A percentile compares a stretch with the other conserved stretches of the same genome.
phyloP scores from a whole-genome alignment of 495 filamentous ascomycete species.

The Aspergillus affinis region DNA sequence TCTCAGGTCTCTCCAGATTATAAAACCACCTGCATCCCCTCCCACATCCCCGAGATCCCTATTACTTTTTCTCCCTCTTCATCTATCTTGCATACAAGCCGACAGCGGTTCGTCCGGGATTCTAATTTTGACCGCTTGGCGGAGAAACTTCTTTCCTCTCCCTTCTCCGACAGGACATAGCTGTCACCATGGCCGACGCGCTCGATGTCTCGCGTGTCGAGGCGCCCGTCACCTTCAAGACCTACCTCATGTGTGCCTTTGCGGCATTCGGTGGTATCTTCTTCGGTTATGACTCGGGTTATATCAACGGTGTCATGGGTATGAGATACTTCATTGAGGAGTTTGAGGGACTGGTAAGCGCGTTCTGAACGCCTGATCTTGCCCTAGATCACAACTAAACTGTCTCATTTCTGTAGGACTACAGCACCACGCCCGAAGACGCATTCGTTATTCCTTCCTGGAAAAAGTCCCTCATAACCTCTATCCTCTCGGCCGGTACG shows the following conservation, averaged over 20 bases:
- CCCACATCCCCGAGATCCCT: neutral
- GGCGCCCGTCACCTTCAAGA: constrained; percentile 62
- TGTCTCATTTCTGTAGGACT: constrained; percentile 18
- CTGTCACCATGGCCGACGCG: constrained; percentile 22
- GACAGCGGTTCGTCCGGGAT: constrained; percentile 3
- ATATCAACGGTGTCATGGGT: constrained; percentile 53
- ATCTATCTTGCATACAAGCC: constrained; percentile 5
- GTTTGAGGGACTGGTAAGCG: constrained; percentile 38
- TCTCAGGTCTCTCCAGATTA: constrained; percentile 6
- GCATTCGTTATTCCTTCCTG: constrained; percentile 47
- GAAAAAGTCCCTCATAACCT: constrained; percentile 64
- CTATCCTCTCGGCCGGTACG: constrained; percentile 72
- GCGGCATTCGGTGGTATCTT: constrained; percentile 60
- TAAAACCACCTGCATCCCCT: constrained; percentile 17
- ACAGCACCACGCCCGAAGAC: constrained; percentile 22
- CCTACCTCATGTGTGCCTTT: constrained; percentile 61
- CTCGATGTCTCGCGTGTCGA: constrained; percentile 43
- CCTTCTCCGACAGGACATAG: neutral
- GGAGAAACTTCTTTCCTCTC: constrained; percentile 1
- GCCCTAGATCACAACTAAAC: neutral
- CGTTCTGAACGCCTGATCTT: neutral
- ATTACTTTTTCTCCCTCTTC: constrained; percentile 8
- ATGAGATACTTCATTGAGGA: constrained; percentile 52
- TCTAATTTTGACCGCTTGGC: neutral
- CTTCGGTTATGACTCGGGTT: constrained; percentile 56